Evolutionary conservation across 2,329 filamentous ascomycete genomes (phyloP).

Genomic region (Claviceps monticola): DNA sequence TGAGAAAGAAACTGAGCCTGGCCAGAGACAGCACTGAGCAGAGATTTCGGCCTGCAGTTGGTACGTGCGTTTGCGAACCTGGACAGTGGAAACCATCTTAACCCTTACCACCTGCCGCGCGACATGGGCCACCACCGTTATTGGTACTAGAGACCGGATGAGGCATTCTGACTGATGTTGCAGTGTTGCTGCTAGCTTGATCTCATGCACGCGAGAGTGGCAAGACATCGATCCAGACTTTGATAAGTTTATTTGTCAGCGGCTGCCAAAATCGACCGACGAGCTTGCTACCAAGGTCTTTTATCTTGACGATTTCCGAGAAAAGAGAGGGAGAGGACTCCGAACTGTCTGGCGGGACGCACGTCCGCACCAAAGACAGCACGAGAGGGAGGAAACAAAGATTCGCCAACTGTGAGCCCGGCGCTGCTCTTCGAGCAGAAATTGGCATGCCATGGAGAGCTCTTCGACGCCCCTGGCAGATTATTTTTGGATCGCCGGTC

Average conservation of each 20-base stretch:
- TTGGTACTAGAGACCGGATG: neutral
- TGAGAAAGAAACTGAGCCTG: neutral
- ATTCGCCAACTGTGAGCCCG: neutral
- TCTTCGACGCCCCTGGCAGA: conserved; percentile 54
- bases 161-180: neutral
- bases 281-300: neutral
- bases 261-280: neutral
- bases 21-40: neutral
- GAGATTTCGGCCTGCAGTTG: conserved; percentile 3
- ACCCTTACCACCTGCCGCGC: conserved; percentile 1
- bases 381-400: neutral
- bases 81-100: neutral
- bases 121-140: conserved; percentile 1
- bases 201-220: neutral
- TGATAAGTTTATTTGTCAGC: neutral
- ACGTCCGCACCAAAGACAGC: conserved; percentile 1
- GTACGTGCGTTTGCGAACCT: conserved; percentile 5
- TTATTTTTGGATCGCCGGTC: conserved; percentile 64
- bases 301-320: neutral
- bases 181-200: conserved; percentile 1
- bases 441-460: conserved; percentile 42
- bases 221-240: neutral
- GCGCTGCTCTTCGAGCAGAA: conserved; percentile 9
- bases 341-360: conserved; percentile 1
- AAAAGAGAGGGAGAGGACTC: neutral